Percentiles rank a stretch among this genome's conserved stretches.
phyloP scores from a whole-genome alignment of 768 basidiomycete genomes.

The Pisolithus sp. region DNA sequence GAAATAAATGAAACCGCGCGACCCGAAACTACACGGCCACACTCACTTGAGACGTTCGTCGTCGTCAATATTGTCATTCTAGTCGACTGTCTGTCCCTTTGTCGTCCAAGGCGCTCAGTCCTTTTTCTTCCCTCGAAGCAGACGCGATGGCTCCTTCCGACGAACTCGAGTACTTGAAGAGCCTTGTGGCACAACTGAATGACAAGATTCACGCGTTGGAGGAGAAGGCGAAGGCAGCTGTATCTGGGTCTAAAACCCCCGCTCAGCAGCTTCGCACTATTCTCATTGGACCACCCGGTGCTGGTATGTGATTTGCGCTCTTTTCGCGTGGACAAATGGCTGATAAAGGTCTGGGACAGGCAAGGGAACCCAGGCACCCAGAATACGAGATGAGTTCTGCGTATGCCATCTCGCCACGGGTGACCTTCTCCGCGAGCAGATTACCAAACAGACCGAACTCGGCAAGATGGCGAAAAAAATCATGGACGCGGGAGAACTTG shows the following conservation, averaged over 20 bases:
- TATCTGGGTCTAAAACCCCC: conserved; percentile 46
- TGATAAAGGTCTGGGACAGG: conserved; percentile 40
- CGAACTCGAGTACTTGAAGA: conserved; percentile 94
- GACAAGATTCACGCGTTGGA: conserved; percentile 84
- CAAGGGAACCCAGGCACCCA: conserved; percentile 97
- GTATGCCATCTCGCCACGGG: conserved; percentile 98
- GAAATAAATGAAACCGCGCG: conserved; percentile 2
- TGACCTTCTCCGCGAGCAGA: conserved; percentile 97
- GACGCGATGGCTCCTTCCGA: conserved; percentile 54
- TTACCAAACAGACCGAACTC: conserved; percentile 76
- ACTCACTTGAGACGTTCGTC: neutral
- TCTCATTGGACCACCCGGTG: conserved; percentile 93
- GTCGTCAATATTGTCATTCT: neutral
- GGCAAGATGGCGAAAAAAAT: conserved; percentile 94
- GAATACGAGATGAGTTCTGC: conserved; percentile 87
- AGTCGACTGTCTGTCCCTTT: no score
- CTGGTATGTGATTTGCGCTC: conserved; percentile 52
- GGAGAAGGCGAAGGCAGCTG: conserved; percentile 49
- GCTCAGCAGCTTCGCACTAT: conserved; percentile 83
- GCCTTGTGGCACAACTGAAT: conserved; percentile 83
- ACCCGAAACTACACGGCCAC: neutral
- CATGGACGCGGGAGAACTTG: conserved; percentile 95
- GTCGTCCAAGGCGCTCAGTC: no score
- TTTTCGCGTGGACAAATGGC: neutral
- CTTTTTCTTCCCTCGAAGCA: no score